Evolutionary conservation across 2,329 filamentous ascomycete species (phyloP).

Genomic region (Setomelanomma holmii): DNA sequence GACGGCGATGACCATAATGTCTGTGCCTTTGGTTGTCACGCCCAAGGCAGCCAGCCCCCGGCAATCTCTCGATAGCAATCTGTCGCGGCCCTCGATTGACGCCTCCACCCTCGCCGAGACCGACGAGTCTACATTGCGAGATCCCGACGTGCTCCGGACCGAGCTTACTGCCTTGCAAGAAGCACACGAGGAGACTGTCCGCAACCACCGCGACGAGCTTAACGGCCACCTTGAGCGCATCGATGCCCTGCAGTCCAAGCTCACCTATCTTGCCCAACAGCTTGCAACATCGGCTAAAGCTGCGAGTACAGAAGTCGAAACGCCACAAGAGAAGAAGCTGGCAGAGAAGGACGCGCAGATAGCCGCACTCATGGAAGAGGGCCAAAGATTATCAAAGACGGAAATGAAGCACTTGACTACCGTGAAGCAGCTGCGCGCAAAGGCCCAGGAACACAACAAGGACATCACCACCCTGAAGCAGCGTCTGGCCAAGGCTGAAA

Average conservation of each 20-base stretch:
- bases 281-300: conserved; percentile 77
- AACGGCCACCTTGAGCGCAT: conserved; percentile 86
- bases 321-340: conserved; percentile 71
- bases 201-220: conserved; percentile 79
- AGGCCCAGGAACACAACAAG: conserved; percentile 61
- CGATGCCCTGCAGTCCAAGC: conserved; percentile 88
- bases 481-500: conserved; percentile 71
- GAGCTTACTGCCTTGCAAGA: conserved; percentile 58
- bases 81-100: conserved; percentile 41
- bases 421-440: conserved; percentile 77
- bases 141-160: conserved; percentile 48
- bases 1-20: conserved; percentile 35
- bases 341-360: conserved; percentile 92
- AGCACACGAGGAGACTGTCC: conserved; percentile 59
- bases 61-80: conserved; percentile 42
- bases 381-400: conserved; percentile 82
- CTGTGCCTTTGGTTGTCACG: conserved; percentile 41
- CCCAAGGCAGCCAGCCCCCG: conserved; percentile 38
- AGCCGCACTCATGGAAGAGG: conserved; percentile 88
- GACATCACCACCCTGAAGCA: conserved; percentile 59
- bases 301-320: conserved; percentile 57
- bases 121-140: conserved; percentile 21
- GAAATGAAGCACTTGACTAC: conserved; percentile 84
- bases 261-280: conserved; percentile 85
- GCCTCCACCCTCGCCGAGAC: conserved; percentile 44